Conservation (phyloP, 176 grass and related monocot species). For the Stipa capillata region DNA sequence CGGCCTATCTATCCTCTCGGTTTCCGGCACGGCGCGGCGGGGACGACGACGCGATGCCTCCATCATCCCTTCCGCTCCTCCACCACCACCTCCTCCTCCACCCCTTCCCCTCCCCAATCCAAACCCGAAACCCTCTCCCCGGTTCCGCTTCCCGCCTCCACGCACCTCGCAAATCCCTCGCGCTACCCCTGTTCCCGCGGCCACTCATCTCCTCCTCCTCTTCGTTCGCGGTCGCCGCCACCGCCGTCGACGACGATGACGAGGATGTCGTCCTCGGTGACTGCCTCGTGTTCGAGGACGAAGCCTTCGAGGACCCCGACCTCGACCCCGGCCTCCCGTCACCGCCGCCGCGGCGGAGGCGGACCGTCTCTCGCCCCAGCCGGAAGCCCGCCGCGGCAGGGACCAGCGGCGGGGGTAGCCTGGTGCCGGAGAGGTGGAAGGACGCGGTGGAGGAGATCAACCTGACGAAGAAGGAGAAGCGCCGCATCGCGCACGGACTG, state of each 20-base stretch:
- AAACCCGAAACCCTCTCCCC: background rate
- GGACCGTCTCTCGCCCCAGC: background rate
- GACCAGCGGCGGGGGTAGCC: slow-evolving; percentile 13
- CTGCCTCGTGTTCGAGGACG: slow-evolving; percentile 93
- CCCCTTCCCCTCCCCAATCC: slow-evolving; percentile 7
- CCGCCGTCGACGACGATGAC: slow-evolving; percentile 27
- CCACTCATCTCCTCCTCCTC: background rate
- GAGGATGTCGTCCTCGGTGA: slow-evolving; percentile 72
- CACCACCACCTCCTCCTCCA: background rate
- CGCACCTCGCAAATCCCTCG: slow-evolving; percentile 9
- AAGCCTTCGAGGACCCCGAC: slow-evolving; percentile 59
- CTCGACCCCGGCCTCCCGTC: background rate
- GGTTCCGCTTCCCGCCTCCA: slow-evolving; percentile 1
- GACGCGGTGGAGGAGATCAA: slow-evolving; percentile 78
- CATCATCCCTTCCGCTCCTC: background rate
- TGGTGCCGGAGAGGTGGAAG: slow-evolving; percentile 82
- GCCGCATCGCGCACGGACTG: slow-evolving; percentile 68
- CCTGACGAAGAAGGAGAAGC: slow-evolving; percentile 93
- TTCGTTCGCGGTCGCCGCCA: slow-evolving; percentile 14
- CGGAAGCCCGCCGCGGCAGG: slow-evolving; percentile 16
- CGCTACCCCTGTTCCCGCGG: background rate
- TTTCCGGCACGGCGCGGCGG: slow-evolving; percentile 3
- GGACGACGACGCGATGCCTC: slow-evolving; percentile 14
- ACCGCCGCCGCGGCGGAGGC: too few species aligned
- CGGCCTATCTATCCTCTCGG: slow-evolving; percentile 36